These are phyloP conservation scores for Lepidium sativum DNA, from an alignment of 345 rosid species.

Conservation along the genomic window DNA sequence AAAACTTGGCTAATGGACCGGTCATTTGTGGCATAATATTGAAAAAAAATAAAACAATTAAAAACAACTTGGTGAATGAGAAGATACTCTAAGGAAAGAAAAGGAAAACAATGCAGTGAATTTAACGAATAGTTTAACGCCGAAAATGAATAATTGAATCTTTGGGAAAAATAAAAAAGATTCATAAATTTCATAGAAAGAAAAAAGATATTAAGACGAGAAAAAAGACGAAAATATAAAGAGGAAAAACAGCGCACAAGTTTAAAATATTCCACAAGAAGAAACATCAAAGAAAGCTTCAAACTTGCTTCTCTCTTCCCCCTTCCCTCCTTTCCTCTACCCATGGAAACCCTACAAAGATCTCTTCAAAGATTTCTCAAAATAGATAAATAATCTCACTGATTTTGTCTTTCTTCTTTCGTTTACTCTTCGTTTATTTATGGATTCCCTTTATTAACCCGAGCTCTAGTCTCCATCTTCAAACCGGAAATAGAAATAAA, in stretches of 20 bases:
- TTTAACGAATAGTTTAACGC: no score
- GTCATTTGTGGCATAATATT: no score
- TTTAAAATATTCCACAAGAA: slow-evolving; percentile 17
- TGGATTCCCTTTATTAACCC: not conserved
- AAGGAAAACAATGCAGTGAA: no score
- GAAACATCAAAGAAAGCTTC: slow-evolving; percentile 31
- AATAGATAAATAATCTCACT: slow-evolving; percentile 1
- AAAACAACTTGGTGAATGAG: no score
- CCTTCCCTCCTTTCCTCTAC: slow-evolving; percentile 4
- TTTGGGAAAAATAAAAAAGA: not conserved
- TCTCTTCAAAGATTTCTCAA: slow-evolving; percentile 18
- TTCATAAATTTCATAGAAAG: not conserved
- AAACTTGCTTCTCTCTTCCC: slow-evolving; percentile 18
- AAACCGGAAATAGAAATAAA: not conserved
- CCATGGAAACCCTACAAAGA: slow-evolving; percentile 29
- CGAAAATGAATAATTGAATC: no score
- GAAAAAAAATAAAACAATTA: no score
- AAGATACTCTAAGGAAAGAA: no score
- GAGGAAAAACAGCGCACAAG: slow-evolving; percentile 18
- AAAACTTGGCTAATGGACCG: no score
- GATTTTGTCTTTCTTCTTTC: not conserved
- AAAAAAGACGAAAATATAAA: not conserved
- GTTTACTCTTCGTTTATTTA: not conserved
- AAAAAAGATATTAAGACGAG: not conserved
- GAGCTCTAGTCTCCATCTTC: slow-evolving; percentile 8